A percentile compares a stretch with the other conserved stretches of the same genome.
Conservation (phyloP, 75 land plant genomes). For the Sequoiadendron giganteum region DNA sequence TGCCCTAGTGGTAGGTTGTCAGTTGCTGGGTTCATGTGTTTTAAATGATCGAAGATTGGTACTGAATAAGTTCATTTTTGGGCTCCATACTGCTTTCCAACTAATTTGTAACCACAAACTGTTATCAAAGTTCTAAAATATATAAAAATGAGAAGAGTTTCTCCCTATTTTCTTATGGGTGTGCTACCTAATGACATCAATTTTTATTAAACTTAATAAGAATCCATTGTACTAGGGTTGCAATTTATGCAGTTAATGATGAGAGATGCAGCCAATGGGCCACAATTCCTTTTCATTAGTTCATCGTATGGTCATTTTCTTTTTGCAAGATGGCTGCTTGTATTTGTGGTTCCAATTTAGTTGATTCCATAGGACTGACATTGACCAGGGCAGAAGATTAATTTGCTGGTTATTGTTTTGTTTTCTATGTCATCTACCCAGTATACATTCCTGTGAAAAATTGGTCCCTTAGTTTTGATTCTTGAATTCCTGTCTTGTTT, state of each 20-base stretch:
- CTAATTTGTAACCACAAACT: background rate
- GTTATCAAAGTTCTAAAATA: background rate
- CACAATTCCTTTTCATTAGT: background rate
- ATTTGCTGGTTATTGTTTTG: background rate
- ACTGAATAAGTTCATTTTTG: too few species aligned
- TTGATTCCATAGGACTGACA: background rate
- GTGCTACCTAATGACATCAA: background rate
- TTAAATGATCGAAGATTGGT: too few species aligned
- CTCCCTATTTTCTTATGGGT: background rate
- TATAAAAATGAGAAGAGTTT: background rate
- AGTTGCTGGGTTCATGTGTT: too few species aligned
- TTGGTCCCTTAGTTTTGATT: background rate
- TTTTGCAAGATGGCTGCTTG: background rate
- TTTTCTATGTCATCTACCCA: background rate
- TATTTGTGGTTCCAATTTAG: background rate
- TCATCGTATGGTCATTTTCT: background rate
- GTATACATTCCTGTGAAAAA: background rate
- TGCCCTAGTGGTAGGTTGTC: too few species aligned
- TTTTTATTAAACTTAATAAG: background rate
- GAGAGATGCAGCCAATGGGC: background rate
- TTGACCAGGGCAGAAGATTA: background rate
- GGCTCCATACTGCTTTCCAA: background rate
- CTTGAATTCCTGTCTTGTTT: background rate
- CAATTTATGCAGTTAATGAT: background rate
- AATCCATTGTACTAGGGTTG: background rate